phyloP scores from a whole-genome alignment of 257 asterid species.

The Rhazya stricta region DNA sequence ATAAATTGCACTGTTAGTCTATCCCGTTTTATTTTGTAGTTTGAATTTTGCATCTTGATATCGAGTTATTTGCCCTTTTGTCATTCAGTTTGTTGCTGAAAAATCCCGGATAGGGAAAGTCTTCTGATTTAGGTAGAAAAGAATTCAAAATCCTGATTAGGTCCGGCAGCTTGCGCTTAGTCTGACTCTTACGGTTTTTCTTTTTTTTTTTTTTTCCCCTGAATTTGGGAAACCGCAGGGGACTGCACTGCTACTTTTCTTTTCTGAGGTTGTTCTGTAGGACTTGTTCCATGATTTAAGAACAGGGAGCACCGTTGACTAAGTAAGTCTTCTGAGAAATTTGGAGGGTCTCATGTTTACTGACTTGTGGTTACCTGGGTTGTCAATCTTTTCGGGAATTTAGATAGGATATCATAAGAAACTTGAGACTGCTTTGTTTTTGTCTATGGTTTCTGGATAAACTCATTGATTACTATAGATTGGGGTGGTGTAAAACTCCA shows the following conservation, averaged over 20 bases:
- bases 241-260: too few species aligned
- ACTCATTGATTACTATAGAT: too few species aligned
- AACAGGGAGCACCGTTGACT: background rate
- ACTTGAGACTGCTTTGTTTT: too few species aligned
- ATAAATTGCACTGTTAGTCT: background rate
- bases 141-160: too few species aligned
- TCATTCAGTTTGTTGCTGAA: background rate
- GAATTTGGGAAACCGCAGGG: background rate
- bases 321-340: too few species aligned
- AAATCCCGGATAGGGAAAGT: background rate
- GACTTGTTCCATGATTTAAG: background rate
- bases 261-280: background rate
- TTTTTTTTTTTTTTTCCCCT: background rate
- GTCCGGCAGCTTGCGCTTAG: background rate
- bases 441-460: too few species aligned
- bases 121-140: background rate
- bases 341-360: too few species aligned
- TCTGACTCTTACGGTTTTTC: too few species aligned
- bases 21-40: background rate
- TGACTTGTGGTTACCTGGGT: too few species aligned
- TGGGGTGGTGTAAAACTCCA: too few species aligned
- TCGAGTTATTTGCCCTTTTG: background rate
- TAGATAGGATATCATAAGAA: too few species aligned
- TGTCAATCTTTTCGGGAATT: too few species aligned
- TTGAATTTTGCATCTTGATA: slow-evolving; percentile 11